Conservation (phyloP, 2,329 filamentous ascomycete genomes). For the Aspergillus udagawae region DNA sequence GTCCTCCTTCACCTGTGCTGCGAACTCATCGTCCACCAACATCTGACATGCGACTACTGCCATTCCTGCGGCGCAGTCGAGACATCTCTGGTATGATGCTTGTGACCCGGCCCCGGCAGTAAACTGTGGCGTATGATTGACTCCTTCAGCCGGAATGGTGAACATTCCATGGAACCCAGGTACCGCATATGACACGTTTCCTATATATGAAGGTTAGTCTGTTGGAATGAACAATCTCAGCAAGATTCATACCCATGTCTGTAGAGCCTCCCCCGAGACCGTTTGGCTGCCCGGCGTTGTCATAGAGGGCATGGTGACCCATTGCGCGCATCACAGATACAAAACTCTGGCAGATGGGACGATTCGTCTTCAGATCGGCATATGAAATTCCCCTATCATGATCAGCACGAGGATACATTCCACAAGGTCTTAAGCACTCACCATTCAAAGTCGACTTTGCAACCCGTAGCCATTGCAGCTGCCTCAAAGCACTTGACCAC, state of each 20-base stretch:
- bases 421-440: constrained; percentile 1
- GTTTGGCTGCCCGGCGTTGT: constrained; percentile 14
- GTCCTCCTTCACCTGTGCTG: constrained; percentile 21
- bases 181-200: constrained; percentile 44
- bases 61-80: constrained; percentile 28
- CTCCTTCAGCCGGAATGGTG: constrained; percentile 42
- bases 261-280: constrained; percentile 22
- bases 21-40: constrained; percentile 25
- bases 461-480: constrained; percentile 30
- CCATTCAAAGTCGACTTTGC: constrained; percentile 27
- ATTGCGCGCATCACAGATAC: constrained; percentile 26
- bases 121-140: constrained; percentile 54
- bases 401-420: not conserved
- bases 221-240: too few species aligned
- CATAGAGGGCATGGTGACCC: constrained; percentile 22
- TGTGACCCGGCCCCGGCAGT: constrained; percentile 49
- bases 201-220: constrained; percentile 24
- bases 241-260: constrained; percentile 21
- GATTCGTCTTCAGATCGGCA: constrained; percentile 27
- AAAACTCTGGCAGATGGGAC: constrained; percentile 28
- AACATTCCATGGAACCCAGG: constrained; percentile 37
- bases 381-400: constrained; percentile 25
- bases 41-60: constrained; percentile 28
- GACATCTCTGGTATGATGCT: constrained; percentile 44
- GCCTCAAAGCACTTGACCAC: constrained; percentile 31